Conservation (phyloP, 2,329 filamentous ascomycete genomes). For the Alternaria triticina region DNA sequence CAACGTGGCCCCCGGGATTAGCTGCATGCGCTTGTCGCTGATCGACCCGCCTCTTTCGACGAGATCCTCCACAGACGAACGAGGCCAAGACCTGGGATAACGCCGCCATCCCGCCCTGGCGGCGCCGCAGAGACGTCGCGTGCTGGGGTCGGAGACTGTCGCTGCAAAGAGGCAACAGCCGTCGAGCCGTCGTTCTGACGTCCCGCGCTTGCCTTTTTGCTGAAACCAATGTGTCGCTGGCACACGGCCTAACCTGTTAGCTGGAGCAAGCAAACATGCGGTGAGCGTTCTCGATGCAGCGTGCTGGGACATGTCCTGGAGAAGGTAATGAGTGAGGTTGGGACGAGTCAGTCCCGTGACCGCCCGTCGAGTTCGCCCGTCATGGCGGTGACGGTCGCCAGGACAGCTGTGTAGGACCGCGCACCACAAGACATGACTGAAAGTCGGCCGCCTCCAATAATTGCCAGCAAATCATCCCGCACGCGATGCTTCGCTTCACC, state of each 20-base stretch:
- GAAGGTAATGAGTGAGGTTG: constrained; percentile 1
- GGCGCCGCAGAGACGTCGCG: constrained; percentile 38
- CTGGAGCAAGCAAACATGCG: constrained; percentile 29
- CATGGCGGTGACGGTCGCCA: background rate
- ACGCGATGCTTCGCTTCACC: constrained; percentile 23
- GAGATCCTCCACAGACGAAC: constrained; percentile 47
- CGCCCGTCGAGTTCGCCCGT: background rate
- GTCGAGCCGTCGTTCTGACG: constrained; percentile 29
- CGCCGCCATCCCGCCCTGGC: constrained; percentile 45
- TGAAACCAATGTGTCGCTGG: constrained; percentile 37
- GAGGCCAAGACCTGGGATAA: constrained; percentile 42
- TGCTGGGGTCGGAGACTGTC: constrained; percentile 38
- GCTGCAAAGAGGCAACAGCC: constrained; percentile 38
- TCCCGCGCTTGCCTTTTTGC: constrained; percentile 44
- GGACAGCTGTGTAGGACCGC: constrained; percentile 4
- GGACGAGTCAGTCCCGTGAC: constrained; percentile 23
- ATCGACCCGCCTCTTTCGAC: constrained; percentile 48
- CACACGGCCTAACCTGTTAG: constrained; percentile 30
- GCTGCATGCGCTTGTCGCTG: constrained; percentile 48
- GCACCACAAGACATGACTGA: constrained; percentile 5
- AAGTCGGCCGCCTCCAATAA: constrained; percentile 21
- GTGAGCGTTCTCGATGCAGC: constrained; percentile 19
- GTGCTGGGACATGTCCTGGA: constrained; percentile 3
- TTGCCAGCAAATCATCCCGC: constrained; percentile 24
- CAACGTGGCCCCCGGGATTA: constrained; percentile 50